Conservation (phyloP, 2,329 filamentous ascomycete genomes). For the Cladosporium oxysporum region DNA sequence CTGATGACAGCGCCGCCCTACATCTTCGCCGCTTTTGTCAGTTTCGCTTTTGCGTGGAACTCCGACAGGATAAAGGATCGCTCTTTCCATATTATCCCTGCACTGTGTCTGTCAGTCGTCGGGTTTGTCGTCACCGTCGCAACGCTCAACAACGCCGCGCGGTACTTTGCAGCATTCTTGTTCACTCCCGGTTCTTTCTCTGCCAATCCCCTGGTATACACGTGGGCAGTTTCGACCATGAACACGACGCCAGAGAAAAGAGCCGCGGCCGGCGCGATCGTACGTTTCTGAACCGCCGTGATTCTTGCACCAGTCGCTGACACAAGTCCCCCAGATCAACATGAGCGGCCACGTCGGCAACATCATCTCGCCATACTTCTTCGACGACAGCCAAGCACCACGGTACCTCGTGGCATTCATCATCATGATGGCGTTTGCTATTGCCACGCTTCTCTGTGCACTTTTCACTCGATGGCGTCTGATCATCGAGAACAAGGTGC, state of each 20-base stretch:
- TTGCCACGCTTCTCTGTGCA: constrained; percentile 4
- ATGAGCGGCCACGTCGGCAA: constrained; percentile 42
- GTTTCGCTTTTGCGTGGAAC: constrained; percentile 6
- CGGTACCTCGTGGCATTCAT: constrained; percentile 19
- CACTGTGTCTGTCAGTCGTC: not conserved
- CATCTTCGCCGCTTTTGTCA: constrained; percentile 52
- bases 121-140: constrained; percentile 12
- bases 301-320: constrained; percentile 38
- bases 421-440: constrained; percentile 20
- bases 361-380: constrained; percentile 46
- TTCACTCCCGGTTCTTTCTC: constrained; percentile 39
- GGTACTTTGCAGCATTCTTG: constrained; percentile 37
- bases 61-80: constrained; percentile 13
- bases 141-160: constrained; percentile 15
- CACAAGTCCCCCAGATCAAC: constrained; percentile 38
- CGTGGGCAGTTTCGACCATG: constrained; percentile 40
- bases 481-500: constrained; percentile 18
- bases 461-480: constrained; percentile 14
- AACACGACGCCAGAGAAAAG: constrained; percentile 44
- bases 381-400: constrained; percentile 26
- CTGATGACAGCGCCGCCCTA: constrained; percentile 58
- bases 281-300: constrained; percentile 34
- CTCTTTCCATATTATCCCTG: constrained; percentile 12
- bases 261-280: constrained; percentile 39
- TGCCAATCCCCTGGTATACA: constrained; percentile 40